phyloP scores from a whole-genome alignment of 2,329 filamentous ascomycete genomes.

The Acrocalymma vagum region DNA sequence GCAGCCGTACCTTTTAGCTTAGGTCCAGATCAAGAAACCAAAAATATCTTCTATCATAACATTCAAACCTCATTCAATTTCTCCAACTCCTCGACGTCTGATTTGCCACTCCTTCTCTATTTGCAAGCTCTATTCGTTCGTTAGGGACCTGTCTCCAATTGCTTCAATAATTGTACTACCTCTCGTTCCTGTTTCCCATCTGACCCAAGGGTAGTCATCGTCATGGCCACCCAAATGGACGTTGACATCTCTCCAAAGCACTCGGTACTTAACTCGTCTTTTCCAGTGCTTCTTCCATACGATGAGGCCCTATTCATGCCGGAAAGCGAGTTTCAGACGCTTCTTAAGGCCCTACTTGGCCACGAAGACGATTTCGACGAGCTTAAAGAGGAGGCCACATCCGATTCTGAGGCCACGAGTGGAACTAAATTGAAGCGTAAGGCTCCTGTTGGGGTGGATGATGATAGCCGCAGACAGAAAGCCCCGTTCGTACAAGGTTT shows the following conservation, averaged over 20 bases:
- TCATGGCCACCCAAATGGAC: conserved; percentile 9
- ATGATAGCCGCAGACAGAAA: conserved; percentile 19
- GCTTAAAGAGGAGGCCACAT: conserved; percentile 7
- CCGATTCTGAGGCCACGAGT: conserved; percentile 9
- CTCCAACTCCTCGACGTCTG: too few species aligned
- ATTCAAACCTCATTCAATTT: too few species aligned
- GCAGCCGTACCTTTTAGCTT: too few species aligned
- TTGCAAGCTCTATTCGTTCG: too few species aligned
- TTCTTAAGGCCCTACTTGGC: conserved; percentile 17
- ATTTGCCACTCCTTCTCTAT: too few species aligned
- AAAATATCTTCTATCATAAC: too few species aligned
- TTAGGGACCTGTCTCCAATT: too few species aligned
- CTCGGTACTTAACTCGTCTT: conserved; percentile 28
- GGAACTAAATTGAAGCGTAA: conserved; percentile 15
- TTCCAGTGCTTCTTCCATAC: conserved; percentile 31
- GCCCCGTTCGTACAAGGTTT: conserved; percentile 29
- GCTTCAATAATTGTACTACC: too few species aligned
- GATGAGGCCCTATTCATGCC: conserved; percentile 25
- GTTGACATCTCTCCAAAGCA: conserved; percentile 5
- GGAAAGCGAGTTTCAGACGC: conserved; percentile 25
- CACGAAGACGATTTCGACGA: background rate
- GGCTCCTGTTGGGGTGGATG: conserved; percentile 16
- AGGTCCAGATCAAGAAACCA: too few species aligned
- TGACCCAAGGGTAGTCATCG: too few species aligned
- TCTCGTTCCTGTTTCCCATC: too few species aligned